Base-by-base conservation (phyloP, 345 rosid species). In the Sonneratia alba region DNA sequence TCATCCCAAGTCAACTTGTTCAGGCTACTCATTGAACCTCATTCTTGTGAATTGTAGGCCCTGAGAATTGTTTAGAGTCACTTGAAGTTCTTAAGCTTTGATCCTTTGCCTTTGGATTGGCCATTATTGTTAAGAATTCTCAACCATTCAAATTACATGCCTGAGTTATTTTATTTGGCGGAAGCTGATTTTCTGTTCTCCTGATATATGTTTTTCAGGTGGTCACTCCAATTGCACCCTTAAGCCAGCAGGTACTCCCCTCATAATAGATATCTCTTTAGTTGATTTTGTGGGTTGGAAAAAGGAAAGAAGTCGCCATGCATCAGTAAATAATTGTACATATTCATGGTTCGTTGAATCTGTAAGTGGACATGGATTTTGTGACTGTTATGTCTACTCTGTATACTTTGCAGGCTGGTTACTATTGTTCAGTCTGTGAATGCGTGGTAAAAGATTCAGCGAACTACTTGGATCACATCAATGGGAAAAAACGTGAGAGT, bases 371-470 rank as follows among this genome's bases (percentile, higher is more conserved):
- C 45, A 27, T 21, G 49, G 59, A 55, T 59, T 27, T 0, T 42
- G 36, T 34, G 32, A 48, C 48, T 51, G 40, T 21, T 27, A 40
- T 13, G 1, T 48, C 43, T 43, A 36, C 66, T 56, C 64, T 73
- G 36, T 78, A 12, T 59, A 59, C 36, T 75, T 45, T 74, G 75
- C 88, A 92, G 97, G 99, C 97, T 51, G 98, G 99, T 74, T 95
- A 92, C 81, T 95, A 77, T 79, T 95, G 99, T 78, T 85, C 90
- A 3, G 99, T 92, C 72, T 95, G 99, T 67, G 94, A 92, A 70
- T 95, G 98, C 79, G 98, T 92, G 16, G 99, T 95, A 36, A 92
- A 95, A 90, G 99, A 95, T 83, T 95, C 99, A 6, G 99, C 97
- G 24, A 95, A 92, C 88, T 95, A 95, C 87, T 85, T 95, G 83